A percentile compares a stretch with the other conserved stretches of the same genome.
These are phyloP conservation scores for Agrocybe praecox DNA, from an alignment of 768 basidiomycete genomes.

Conservation along the genomic window DNA sequence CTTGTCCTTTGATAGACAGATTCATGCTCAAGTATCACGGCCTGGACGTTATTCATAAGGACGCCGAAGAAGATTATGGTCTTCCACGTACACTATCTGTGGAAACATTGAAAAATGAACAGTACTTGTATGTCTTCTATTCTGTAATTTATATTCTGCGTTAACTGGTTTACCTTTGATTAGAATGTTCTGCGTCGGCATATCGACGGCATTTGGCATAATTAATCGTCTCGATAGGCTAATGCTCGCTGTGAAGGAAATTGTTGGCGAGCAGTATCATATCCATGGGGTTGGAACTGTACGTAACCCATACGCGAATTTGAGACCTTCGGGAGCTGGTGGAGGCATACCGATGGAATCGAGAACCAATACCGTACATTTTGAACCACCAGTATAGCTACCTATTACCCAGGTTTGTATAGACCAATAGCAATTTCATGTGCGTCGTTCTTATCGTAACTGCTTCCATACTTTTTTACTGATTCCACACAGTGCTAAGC, in stretches of 20 bases:
- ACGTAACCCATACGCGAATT: not conserved
- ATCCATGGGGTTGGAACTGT: constrained; percentile 64
- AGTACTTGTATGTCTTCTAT: constrained; percentile 64
- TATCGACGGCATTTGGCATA: constrained; percentile 68
- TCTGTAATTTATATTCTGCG: not conserved
- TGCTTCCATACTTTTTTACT: not conserved
- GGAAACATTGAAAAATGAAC: constrained; percentile 74
- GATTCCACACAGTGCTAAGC: too few species aligned
- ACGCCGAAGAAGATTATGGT: constrained; percentile 75
- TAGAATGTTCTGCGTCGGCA: constrained; percentile 74
- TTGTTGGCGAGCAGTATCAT: constrained; percentile 87
- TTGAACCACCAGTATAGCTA: constrained; percentile 5
- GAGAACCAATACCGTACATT: constrained; percentile 16
- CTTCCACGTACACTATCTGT: constrained; percentile 70
- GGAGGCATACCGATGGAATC: constrained; percentile 11
- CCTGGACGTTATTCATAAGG: constrained; percentile 67
- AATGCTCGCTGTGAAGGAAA: constrained; percentile 82
- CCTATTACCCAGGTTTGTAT: too few species aligned
- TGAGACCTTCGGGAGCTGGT: not conserved
- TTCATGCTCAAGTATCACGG: constrained; percentile 55
- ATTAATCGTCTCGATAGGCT: constrained; percentile 75
- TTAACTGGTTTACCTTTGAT: not conserved
- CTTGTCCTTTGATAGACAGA: constrained; percentile 63
- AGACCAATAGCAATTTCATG: too few species aligned
- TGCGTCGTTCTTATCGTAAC: not conserved